These are phyloP conservation scores for Carnegiea gigantea DNA, from an alignment of 179 eudicot species.

Conservation along the genomic window DNA sequence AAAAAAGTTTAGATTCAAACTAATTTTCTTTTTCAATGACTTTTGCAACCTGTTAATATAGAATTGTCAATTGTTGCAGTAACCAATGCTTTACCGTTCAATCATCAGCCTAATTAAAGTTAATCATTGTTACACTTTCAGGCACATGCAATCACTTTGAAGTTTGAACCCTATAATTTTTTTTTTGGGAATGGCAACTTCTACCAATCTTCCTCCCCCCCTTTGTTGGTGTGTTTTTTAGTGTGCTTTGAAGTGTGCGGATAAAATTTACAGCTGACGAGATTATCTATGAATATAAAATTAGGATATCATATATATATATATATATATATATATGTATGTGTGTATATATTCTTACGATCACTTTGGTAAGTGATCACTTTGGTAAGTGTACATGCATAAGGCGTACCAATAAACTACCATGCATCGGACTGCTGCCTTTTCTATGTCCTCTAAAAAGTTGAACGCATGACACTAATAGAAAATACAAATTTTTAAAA, in stretches of 20 bases:
- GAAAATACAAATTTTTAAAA: no score
- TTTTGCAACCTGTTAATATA: no score
- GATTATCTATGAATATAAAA: neutral
- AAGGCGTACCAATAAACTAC: neutral
- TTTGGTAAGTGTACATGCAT: neutral
- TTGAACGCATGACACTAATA: neutral
- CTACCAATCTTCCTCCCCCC: no score
- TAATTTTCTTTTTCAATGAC: no score
- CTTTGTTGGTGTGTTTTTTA: no score
- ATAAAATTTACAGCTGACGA: neutral
- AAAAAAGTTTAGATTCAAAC: no score
- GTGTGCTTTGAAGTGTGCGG: neutral
- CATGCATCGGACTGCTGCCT: neutral
- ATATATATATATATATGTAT: no score
- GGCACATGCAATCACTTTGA: neutral
- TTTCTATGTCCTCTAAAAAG: neutral
- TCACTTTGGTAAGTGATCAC: neutral
- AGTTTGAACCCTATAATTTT: neutral
- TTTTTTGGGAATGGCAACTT: no score
- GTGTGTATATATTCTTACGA: no score
- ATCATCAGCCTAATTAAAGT: neutral
- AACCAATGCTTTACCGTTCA: no score
- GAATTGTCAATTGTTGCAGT: no score
- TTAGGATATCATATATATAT: no score
- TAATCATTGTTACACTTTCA: conserved; percentile 4